These are phyloP conservation scores for Daldinia loculata DNA, from an alignment of 495 filamentous ascomycete genomes.

Conservation along the genomic window DNA sequence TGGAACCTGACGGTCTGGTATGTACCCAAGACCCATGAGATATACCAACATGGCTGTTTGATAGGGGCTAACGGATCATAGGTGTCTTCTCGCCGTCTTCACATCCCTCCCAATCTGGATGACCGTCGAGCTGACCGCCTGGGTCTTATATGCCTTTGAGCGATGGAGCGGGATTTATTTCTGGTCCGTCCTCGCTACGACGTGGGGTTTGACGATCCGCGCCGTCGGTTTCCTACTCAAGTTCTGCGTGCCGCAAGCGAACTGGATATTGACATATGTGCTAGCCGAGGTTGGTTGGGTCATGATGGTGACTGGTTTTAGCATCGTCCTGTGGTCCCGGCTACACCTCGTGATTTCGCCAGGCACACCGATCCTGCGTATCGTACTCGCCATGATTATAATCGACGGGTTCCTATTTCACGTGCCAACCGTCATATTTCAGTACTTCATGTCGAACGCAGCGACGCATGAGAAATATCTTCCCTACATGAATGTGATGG, in stretches of 20 bases:
- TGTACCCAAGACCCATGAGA: not conserved
- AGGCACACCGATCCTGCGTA: constrained; percentile 54
- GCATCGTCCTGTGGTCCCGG: constrained; percentile 73
- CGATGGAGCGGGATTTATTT: constrained; percentile 53
- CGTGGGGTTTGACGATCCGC: constrained; percentile 65
- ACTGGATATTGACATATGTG: constrained; percentile 53
- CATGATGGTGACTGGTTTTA: constrained; percentile 71
- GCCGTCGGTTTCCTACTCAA: constrained; percentile 69
- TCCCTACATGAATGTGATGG: constrained; percentile 58
- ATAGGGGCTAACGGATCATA: constrained; percentile 2
- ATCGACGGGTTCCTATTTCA: constrained; percentile 64
- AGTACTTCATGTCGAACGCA: constrained; percentile 53
- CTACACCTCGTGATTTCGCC: constrained; percentile 67
- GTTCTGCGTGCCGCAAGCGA: constrained; percentile 61
- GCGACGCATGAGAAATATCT: constrained; percentile 55
- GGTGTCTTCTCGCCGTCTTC: constrained; percentile 49
- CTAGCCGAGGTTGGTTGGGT: constrained; percentile 67
- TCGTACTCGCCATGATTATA: constrained; percentile 67
- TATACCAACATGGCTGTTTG: not conserved
- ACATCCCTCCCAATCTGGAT: constrained; percentile 55
- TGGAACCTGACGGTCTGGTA: constrained; percentile 35
- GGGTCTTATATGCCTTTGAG: constrained; percentile 54
- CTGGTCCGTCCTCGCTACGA: constrained; percentile 51
- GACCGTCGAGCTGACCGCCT: constrained; percentile 51
- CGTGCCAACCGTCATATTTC: constrained; percentile 64